phyloP scores from a whole-genome alignment of 495 filamentous ascomycete genomes.

The Cetradonia linearis region DNA sequence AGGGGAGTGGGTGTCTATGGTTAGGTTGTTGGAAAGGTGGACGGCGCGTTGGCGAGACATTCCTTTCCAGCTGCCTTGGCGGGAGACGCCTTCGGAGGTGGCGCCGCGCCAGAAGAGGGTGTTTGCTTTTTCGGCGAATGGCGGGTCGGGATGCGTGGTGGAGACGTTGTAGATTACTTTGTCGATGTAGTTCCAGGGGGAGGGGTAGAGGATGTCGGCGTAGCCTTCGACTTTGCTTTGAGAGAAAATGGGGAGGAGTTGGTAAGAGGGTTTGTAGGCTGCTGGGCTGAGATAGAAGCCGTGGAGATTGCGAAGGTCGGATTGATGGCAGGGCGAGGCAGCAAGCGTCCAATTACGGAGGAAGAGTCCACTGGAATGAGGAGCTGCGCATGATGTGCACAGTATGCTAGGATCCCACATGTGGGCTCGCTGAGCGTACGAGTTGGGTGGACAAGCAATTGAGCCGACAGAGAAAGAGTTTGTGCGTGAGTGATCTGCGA shows the following conservation, averaged over 20 bases:
- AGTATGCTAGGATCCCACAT: constrained; percentile 44
- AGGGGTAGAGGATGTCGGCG: constrained; percentile 40
- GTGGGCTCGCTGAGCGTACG: constrained; percentile 43
- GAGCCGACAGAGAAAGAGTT: constrained; percentile 39
- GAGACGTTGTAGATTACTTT: constrained; percentile 37
- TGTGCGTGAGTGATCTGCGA: constrained; percentile 39
- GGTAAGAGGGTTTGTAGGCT: constrained; percentile 48
- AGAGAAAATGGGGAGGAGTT: constrained; percentile 64
- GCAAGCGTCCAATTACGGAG: constrained; percentile 54
- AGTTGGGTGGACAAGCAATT: constrained; percentile 47
- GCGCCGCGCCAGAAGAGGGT: constrained; percentile 44
- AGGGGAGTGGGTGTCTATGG: constrained; percentile 33
- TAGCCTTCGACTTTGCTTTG: constrained; percentile 54
- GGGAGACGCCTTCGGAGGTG: constrained; percentile 48
- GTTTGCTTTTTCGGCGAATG: constrained; percentile 36
- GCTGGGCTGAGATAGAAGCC: constrained; percentile 59
- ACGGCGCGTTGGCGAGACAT: constrained; percentile 50
- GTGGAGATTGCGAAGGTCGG: constrained; percentile 64
- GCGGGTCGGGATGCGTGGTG: constrained; percentile 29
- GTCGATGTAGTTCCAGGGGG: constrained; percentile 42
- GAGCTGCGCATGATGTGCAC: constrained; percentile 50
- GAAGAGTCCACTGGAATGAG: constrained; percentile 61
- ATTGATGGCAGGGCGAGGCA: constrained; percentile 65
- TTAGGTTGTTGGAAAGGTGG: constrained; percentile 46
- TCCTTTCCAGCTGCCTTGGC: constrained; percentile 44